These are phyloP conservation scores for Fusarium pseudonygamai DNA, from an alignment of 2,329 filamentous ascomycete genomes.

Conservation along the genomic window DNA sequence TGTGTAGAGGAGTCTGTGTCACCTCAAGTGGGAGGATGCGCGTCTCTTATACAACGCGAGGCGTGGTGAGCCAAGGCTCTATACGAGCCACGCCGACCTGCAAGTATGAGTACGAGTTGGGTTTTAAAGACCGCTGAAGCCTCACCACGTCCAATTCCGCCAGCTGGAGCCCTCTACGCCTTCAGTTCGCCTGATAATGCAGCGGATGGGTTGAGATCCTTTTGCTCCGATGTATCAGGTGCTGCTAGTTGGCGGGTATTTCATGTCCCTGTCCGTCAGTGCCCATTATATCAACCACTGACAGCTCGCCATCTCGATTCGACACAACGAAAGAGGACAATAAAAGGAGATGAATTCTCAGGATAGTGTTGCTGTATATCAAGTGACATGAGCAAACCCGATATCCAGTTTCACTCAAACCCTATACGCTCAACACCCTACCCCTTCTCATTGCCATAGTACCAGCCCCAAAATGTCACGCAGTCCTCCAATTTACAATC, in stretches of 20 bases:
- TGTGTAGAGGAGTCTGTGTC: slow-evolving; percentile 20
- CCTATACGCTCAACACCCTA: slow-evolving; percentile 3
- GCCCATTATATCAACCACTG: slow-evolving; percentile 3
- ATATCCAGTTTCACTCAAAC: background rate
- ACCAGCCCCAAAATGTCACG: slow-evolving; percentile 45
- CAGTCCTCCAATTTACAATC: slow-evolving; percentile 45
- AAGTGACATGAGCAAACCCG: slow-evolving; percentile 32
- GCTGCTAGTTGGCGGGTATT: slow-evolving; percentile 20
- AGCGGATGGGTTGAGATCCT: background rate
- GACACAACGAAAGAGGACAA: background rate
- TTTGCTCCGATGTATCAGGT: background rate
- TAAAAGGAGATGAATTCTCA: background rate
- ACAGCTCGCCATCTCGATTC: background rate
- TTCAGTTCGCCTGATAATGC: background rate
- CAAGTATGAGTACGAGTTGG: background rate
- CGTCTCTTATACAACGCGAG: slow-evolving; percentile 21
- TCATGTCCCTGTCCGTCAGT: slow-evolving; percentile 26
- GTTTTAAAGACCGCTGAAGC: background rate
- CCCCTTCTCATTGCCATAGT: background rate
- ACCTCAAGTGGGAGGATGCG: slow-evolving; percentile 29
- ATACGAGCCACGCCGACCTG: slow-evolving; percentile 5
- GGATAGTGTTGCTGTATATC: slow-evolving; percentile 15
- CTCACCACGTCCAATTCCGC: background rate
- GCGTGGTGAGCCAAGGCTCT: background rate
- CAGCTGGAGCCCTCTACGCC: background rate